A percentile compares a stretch with the other conserved stretches of the same genome.
phyloP scores from a whole-genome alignment of 345 rosid species.

The Sisymbrium irio region DNA sequence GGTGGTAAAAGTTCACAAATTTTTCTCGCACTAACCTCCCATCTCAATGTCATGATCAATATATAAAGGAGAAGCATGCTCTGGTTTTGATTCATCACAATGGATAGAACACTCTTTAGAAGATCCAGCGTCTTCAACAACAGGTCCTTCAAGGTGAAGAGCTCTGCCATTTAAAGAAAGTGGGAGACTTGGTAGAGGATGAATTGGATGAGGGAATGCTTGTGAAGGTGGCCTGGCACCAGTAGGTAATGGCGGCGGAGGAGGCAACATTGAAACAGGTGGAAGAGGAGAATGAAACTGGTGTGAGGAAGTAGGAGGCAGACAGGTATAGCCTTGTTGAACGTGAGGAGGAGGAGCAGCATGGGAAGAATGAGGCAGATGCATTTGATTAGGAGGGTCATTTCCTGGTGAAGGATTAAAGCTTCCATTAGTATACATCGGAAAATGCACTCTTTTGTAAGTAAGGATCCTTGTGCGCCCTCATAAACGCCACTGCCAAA shows the following conservation, averaged over 20 bases:
- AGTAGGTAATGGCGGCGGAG: constrained; percentile 36
- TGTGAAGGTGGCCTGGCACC: not conserved
- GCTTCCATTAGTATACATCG: constrained; percentile 15
- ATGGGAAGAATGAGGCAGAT: not conserved
- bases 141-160: constrained; percentile 20
- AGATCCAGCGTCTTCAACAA: constrained; percentile 22
- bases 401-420: constrained; percentile 13
- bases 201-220: constrained; percentile 31
- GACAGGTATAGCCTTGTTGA: constrained; percentile 35
- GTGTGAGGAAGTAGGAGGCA: constrained; percentile 37
- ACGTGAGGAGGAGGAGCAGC: constrained; percentile 17
- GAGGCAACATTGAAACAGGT: constrained; percentile 37
- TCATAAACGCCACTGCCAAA: not conserved
- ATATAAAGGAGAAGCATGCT: constrained; percentile 32
- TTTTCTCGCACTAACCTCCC: constrained; percentile 59
- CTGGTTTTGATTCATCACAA: constrained; percentile 35
- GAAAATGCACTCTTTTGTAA: not conserved
- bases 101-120: constrained; percentile 11
- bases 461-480: not conserved
- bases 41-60: constrained; percentile 81
- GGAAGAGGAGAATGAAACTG: constrained; percentile 34
- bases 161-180: constrained; percentile 16
- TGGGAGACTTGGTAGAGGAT: constrained; percentile 34
- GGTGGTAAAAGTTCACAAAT: not conserved
- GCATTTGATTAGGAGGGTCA: not conserved